These are phyloP conservation scores for Amphicarpaea edgeworthii DNA, from an alignment of 306 rosid genomes.

Conservation along the genomic window DNA sequence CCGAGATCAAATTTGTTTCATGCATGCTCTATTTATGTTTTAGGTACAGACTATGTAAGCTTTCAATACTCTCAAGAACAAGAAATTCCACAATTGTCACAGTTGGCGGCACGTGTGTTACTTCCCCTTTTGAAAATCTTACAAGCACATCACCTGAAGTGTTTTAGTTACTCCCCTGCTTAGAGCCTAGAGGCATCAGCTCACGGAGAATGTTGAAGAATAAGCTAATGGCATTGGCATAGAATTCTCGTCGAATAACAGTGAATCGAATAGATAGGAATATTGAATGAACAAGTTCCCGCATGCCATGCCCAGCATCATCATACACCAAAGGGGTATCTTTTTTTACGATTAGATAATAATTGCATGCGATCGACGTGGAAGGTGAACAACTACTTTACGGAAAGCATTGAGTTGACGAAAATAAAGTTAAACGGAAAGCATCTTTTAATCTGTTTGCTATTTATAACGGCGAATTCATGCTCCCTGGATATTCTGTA, in stretches of 20 bases:
- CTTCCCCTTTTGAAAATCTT: background rate
- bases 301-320: constrained; percentile 6
- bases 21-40: no score
- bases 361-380: background rate
- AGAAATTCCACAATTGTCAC: no score
- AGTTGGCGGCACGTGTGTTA: no score
- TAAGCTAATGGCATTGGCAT: background rate
- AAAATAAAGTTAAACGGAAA: background rate
- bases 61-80: no score
- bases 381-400: background rate
- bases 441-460: background rate
- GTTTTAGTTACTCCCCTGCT: background rate
- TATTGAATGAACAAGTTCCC: background rate
- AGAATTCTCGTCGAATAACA: background rate
- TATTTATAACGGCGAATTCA: background rate
- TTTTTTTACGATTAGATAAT: background rate
- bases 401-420: background rate
- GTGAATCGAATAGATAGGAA: background rate
- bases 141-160: background rate
- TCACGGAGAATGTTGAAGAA: background rate
- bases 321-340: background rate
- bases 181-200: background rate
- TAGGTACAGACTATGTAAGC: no score
- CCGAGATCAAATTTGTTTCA: no score
- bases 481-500: background rate